Evolutionary conservation across 2,329 filamentous ascomycete species (phyloP).

Genomic region (Botrytis byssoidea): DNA sequence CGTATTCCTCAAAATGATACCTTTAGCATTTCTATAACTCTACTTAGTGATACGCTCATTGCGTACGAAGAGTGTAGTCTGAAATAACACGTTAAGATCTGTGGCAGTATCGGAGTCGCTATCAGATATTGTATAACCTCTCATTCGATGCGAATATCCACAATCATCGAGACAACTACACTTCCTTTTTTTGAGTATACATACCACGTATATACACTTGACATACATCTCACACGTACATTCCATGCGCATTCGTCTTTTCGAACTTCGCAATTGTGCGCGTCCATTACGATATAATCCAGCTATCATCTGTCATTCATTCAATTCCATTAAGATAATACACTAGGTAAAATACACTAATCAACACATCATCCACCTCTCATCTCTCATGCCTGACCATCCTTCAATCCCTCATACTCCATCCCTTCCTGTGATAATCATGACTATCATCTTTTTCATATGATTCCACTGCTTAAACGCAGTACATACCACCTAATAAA

Average conservation of each 20-base stretch:
- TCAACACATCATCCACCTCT: background rate
- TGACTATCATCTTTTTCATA: background rate
- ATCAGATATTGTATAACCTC: background rate
- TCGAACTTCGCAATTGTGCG: background rate
- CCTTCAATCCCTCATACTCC: background rate
- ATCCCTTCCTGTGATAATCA: background rate
- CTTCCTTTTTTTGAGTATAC: background rate
- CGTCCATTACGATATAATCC: background rate
- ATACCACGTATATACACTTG: background rate
- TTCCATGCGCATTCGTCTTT: too few relatives aligned
- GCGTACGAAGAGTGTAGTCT: background rate
- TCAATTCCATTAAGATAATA: background rate
- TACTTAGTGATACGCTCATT: fast-evolving
- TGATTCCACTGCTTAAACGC: background rate
- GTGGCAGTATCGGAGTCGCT: fast-evolving
- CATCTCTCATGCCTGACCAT: background rate
- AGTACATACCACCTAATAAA: background rate
- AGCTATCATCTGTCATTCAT: background rate
- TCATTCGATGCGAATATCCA: background rate
- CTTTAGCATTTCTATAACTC: background rate
- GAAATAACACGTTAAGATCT: background rate
- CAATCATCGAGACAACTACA: background rate
- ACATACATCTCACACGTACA: too few relatives aligned
- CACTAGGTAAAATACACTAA: background rate
- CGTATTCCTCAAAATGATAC: fast-evolving